Evolutionary conservation across 2,329 filamentous ascomycete genomes (phyloP).

Genomic region (Pseudogymnoascus sp.): DNA sequence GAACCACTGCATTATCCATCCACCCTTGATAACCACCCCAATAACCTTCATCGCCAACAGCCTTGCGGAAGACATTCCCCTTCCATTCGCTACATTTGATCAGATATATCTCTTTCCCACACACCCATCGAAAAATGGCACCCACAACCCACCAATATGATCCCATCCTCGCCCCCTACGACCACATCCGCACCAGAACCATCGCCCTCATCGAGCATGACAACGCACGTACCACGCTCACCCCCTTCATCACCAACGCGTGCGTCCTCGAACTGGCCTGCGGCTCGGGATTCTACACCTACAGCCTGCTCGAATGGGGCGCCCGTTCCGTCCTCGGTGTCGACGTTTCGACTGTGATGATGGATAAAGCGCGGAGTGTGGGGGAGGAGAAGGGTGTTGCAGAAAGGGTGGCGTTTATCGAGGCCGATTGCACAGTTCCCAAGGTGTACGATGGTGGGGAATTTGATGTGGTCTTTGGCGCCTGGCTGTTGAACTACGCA

Average conservation of each 20-base stretch:
- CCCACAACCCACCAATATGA: constrained; percentile 16
- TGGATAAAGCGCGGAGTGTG: constrained; percentile 21
- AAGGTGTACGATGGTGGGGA: constrained; percentile 18
- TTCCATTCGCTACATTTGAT: not conserved
- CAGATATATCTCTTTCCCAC: no score
- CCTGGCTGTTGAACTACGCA: constrained; percentile 34
- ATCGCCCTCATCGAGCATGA: constrained; percentile 20
- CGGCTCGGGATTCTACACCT: constrained; percentile 31
- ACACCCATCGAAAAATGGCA: constrained; percentile 14
- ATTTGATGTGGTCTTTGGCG: constrained; percentile 31
- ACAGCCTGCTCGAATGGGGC: constrained; percentile 29
- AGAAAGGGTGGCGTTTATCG: constrained; percentile 14
- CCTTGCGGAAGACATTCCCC: not conserved
- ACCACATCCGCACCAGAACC: constrained; percentile 16
- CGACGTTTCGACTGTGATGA: constrained; percentile 31
- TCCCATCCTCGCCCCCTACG: constrained; percentile 19
- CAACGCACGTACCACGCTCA: constrained; percentile 16
- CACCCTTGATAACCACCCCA: not conserved
- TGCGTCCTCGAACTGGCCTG: constrained; percentile 33
- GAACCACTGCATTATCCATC: not conserved
- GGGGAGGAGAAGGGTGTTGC: not conserved
- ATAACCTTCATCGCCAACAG: not conserved
- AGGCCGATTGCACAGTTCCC: constrained; percentile 26
- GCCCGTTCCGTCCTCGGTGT: constrained; percentile 29
- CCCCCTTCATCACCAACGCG: constrained; percentile 17